Evolutionary conservation across 768 basidiomycete genomes (phyloP).

Genomic region (Serendipita indica): DNA sequence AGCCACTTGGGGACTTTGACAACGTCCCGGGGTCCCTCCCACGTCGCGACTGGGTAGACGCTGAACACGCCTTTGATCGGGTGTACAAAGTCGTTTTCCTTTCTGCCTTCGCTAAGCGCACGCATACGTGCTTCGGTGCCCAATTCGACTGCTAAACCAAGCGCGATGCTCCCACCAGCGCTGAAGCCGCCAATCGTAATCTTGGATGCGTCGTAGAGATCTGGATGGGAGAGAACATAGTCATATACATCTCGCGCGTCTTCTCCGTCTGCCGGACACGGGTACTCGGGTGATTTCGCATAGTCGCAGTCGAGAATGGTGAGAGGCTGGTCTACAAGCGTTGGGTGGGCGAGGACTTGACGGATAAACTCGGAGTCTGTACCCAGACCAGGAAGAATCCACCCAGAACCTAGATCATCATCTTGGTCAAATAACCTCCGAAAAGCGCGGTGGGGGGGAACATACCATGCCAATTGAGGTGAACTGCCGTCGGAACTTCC

Average conservation of each 20-base stretch:
- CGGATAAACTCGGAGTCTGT: not conserved
- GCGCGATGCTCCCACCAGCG: not conserved
- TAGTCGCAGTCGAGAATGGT: constrained; percentile 9
- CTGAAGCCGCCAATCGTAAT: constrained; percentile 4
- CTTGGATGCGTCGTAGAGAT: not conserved
- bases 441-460: not conserved
- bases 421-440: not conserved
- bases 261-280: not conserved
- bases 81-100: not conserved
- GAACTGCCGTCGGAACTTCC: not conserved
- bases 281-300: constrained; percentile 4
- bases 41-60: not conserved
- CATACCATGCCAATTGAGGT: constrained; percentile 6
- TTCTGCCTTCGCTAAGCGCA: not conserved
- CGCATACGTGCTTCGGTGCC: not conserved
- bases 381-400: not conserved
- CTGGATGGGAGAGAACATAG: not conserved
- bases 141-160: not conserved
- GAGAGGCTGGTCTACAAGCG: not conserved
- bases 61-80: not conserved
- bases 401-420: not conserved
- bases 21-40: not conserved
- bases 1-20: not conserved
- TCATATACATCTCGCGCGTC: constrained; percentile 7
- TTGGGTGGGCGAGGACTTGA: not conserved